phyloP scores from a whole-genome alignment of 352 stramenopile species.

The Phytophthora hibernalis region DNA sequence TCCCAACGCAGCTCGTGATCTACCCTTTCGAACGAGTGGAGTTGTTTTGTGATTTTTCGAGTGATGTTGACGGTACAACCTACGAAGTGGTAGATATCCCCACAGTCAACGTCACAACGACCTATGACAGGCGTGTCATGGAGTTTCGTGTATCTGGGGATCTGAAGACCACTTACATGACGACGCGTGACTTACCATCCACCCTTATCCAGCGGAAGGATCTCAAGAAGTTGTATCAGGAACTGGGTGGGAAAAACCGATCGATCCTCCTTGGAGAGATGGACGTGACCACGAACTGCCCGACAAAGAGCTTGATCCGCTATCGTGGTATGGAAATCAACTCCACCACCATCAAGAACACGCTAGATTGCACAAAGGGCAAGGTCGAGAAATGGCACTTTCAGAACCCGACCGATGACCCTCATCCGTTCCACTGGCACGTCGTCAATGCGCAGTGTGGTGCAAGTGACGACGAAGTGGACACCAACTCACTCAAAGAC shows the following conservation, averaged over 20 bases:
- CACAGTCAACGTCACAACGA: constrained; percentile 47
- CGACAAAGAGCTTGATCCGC: constrained; percentile 50
- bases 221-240: constrained; percentile 54
- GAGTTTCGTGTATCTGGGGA: constrained; percentile 50
- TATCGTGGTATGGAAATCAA: constrained; percentile 67
- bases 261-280: constrained; percentile 65
- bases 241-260: constrained; percentile 59
- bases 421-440: constrained; percentile 83
- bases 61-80: constrained; percentile 44
- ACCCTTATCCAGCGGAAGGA: constrained; percentile 56
- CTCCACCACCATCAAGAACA: constrained; percentile 53
- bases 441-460: constrained; percentile 79
- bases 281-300: constrained; percentile 50
- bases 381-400: constrained; percentile 86
- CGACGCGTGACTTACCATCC: constrained; percentile 41
- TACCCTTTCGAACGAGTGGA: constrained; percentile 70
- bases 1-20: constrained; percentile 39
- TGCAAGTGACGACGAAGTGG: constrained; percentile 62
- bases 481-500: constrained; percentile 75
- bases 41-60: constrained; percentile 66
- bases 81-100: constrained; percentile 58
- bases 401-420: constrained; percentile 78
- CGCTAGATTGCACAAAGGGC: constrained; percentile 65
- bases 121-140: constrained; percentile 64
- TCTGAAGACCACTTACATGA: constrained; percentile 55